phyloP scores from a whole-genome alignment of 1,284 basidiomycete genomes.

The Ustilago crameri region DNA sequence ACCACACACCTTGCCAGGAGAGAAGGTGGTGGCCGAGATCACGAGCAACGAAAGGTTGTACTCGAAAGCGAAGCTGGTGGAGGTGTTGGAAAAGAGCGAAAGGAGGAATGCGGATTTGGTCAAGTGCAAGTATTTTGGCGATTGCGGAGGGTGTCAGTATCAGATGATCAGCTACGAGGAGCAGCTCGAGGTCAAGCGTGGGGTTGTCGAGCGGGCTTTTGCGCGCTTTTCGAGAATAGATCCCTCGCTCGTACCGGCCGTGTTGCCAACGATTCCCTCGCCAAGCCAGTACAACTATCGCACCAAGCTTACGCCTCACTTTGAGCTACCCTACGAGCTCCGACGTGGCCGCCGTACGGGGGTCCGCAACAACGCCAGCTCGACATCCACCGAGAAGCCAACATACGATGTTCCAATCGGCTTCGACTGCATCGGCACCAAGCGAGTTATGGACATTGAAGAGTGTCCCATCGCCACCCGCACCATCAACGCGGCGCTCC shows the following conservation, averaged over 20 bases:
- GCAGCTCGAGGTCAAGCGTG: slow-evolving; percentile 85
- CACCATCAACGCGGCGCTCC: slow-evolving; percentile 79
- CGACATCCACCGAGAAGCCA: slow-evolving; percentile 52
- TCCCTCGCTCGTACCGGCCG: slow-evolving; percentile 74
- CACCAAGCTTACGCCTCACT: slow-evolving; percentile 97
- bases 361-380: slow-evolving; percentile 62
- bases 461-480: slow-evolving; percentile 93
- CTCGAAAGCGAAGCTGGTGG: slow-evolving; percentile 56
- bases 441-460: slow-evolving; percentile 90
- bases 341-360: slow-evolving; percentile 63
- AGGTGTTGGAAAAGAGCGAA: slow-evolving; percentile 33
- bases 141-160: slow-evolving; percentile 67
- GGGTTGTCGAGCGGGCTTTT: slow-evolving; percentile 87
- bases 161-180: slow-evolving; percentile 80
- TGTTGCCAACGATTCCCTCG: slow-evolving; percentile 82
- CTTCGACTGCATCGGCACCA: slow-evolving; percentile 83
- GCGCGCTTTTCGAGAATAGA: slow-evolving; percentile 71
- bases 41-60: slow-evolving; percentile 56
- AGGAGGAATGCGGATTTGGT: slow-evolving; percentile 50
- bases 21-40: slow-evolving; percentile 54
- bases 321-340: slow-evolving; percentile 78
- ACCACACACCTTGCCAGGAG: slow-evolving; percentile 60
- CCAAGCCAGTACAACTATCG: slow-evolving; percentile 91
- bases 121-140: slow-evolving; percentile 64
- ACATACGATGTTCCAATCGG: slow-evolving; percentile 83